Base-by-base conservation (phyloP, 2,329 filamentous ascomycete species). In the Arthroderma sp. region DNA sequence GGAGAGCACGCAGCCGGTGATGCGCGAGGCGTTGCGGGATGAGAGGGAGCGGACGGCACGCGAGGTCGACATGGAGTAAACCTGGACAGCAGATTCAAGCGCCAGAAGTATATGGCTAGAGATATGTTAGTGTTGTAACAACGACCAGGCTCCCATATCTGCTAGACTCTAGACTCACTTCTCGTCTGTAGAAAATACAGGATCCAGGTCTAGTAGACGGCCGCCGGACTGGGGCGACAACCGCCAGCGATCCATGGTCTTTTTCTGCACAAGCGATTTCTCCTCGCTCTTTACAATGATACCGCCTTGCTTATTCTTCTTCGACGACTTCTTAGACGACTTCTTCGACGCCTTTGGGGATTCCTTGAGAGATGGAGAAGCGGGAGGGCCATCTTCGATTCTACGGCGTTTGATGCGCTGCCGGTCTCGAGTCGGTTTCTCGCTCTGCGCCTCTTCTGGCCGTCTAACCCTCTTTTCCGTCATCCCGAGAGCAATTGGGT, bases 41-140 rank as follows among this genome's bases (percentile, higher is more conserved):
- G 80, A 74, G 53, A 96, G 84, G 57, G 83, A 82, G 63, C 88
- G 84, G 49, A 88, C 77, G 21, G 94, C 81, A 54, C 94, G 80
- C 1, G 93, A 97, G 56, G 89, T 90, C 62, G 81, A 77, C 31
- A 88, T 82, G 1, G 87, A 87, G 71, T 93, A 95, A 25, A 95
- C 79, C 68, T 90, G 86, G 56, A 96, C 77, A 8, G 85, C 85
- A 28, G 81, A 84, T 60, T 84, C 81, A 66, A 88, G 88, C 33
- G 85, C 81, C 57, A 95, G 70, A 58, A 96, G 83, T 39, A 96
- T 69, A 71, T 85, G 80, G 67, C 88, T 89, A 54, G 39, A 25
- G 5, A 9, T 9, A 25, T 11, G 2, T 60, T 61, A 44, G 39
- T 19, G 33, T 25, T 15, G 43, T 19, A 15, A 43, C 21, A 19